Conservation (phyloP, 148 eudicot species). For the Fagopyrum tataricum region DNA sequence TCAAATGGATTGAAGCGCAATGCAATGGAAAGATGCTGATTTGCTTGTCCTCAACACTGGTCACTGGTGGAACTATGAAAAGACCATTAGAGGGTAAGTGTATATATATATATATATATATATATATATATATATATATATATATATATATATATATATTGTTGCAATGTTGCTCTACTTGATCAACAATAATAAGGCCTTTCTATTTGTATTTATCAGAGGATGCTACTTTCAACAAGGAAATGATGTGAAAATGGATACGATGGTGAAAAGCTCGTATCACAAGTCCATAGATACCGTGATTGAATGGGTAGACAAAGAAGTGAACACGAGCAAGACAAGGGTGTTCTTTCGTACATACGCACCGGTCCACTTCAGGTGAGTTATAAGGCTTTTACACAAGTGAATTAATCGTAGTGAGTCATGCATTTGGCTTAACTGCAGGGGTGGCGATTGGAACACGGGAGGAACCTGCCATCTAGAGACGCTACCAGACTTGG, state of each 20-base stretch:
- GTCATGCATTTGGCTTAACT: too few species aligned
- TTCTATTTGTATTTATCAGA: slow-evolving; percentile 28
- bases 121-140: too few species aligned
- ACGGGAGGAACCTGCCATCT: slow-evolving; percentile 77
- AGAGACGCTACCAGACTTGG: slow-evolving; percentile 78
- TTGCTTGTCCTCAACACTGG: slow-evolving; percentile 72
- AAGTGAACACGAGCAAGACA: slow-evolving; percentile 60
- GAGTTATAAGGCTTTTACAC: neutral
- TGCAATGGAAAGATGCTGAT: slow-evolving; percentile 71
- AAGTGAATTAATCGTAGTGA: too few species aligned
- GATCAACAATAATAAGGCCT: too few species aligned
- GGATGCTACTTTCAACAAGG: slow-evolving; percentile 94
- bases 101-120: too few species aligned
- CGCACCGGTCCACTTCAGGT: slow-evolving; percentile 98
- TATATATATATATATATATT: too few species aligned
- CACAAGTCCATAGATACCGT: slow-evolving; percentile 62
- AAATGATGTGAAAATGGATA: slow-evolving; percentile 51
- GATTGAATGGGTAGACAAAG: slow-evolving; percentile 49
- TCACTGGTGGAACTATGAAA: slow-evolving; percentile 98
- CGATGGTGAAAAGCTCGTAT: slow-evolving; percentile 62
- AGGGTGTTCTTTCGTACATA: slow-evolving; percentile 82
- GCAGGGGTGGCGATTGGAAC: slow-evolving; percentile 90
- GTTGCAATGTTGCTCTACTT: too few species aligned
- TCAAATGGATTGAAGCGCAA: slow-evolving; percentile 73
- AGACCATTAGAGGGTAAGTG: slow-evolving; percentile 68